phyloP scores from a whole-genome alignment of 1,139 yeast species.

The Debaryomycetaceae sp. region DNA sequence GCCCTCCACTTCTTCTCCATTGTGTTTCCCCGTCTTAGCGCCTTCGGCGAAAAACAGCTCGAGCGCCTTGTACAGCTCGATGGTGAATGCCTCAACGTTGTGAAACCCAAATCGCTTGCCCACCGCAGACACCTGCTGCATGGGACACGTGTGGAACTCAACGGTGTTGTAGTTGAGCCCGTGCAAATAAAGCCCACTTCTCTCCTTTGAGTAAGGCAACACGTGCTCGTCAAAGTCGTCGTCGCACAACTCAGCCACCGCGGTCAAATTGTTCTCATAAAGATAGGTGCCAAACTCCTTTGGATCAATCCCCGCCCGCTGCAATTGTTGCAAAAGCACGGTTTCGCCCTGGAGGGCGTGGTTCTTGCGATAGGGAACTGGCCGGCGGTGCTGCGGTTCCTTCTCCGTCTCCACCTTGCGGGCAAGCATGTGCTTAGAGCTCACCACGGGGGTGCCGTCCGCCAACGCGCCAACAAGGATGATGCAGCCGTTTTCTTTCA shows the following conservation, averaged over 20 bases:
- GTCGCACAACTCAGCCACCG: constrained; percentile 91
- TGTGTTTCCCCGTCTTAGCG: constrained; percentile 66
- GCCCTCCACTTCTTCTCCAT: constrained; percentile 80
- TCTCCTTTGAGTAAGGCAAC: constrained; percentile 58
- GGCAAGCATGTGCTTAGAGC: constrained; percentile 81
- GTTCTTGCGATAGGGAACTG: too few species aligned
- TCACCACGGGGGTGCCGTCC: constrained; percentile 67
- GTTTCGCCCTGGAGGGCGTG: constrained; percentile 74
- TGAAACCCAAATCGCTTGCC: constrained; percentile 73
- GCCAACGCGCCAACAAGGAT: constrained; percentile 70
- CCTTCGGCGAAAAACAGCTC: constrained; percentile 51
- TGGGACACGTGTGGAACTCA: constrained; percentile 60
- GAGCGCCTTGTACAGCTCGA: constrained; percentile 36
- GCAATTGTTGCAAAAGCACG: constrained; percentile 32
- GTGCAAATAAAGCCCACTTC: constrained; percentile 81
- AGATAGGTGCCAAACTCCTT: constrained; percentile 55
- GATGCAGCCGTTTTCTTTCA: constrained; percentile 93
- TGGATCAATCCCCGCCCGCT: constrained; percentile 42
- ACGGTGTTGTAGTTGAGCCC: constrained; percentile 75
- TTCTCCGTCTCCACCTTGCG: constrained; percentile 17
- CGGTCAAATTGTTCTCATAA: constrained; percentile 57
- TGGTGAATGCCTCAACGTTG: constrained; percentile 42
- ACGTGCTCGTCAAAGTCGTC: constrained; percentile 94
- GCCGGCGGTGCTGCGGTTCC: constrained; percentile 40
- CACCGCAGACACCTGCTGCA: constrained; percentile 55